Percentiles rank a stretch among this genome's conserved stretches.
These are phyloP conservation scores for Pichia sp. DNA, from an alignment of 1,139 yeast genomes.

Conservation along the genomic window DNA sequence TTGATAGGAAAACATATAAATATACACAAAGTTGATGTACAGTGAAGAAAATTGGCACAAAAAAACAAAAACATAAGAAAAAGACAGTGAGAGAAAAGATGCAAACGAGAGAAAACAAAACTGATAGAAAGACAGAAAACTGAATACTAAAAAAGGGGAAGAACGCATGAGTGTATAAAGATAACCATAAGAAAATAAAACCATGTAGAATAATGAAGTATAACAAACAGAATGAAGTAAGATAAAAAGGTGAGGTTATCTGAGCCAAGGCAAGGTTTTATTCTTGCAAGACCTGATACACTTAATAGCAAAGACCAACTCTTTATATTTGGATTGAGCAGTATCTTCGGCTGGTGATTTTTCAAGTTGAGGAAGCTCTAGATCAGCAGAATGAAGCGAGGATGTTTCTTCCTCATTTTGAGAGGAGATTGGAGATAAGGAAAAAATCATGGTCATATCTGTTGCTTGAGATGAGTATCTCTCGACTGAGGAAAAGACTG, in stretches of 20 bases:
- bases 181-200: neutral
- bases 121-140: neutral
- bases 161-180: neutral
- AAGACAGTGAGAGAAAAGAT: neutral
- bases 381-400: neutral
- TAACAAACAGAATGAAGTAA: neutral
- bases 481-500: slow-evolving; percentile 16
- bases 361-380: slow-evolving; percentile 5
- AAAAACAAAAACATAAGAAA: neutral
- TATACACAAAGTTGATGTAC: neutral
- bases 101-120: neutral
- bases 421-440: slow-evolving; percentile 14
- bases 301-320: slow-evolving; percentile 26
- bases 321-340: slow-evolving; percentile 21
- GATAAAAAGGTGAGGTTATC: too few species aligned
- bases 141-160: neutral
- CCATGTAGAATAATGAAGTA: neutral
- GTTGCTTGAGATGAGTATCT: slow-evolving; percentile 10
- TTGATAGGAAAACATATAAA: neutral
- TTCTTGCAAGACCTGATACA: slow-evolving; percentile 27
- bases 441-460: slow-evolving; percentile 8
- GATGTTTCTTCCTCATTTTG: slow-evolving; percentile 5
- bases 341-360: slow-evolving; percentile 3
- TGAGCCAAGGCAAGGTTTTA: slow-evolving; percentile 15
- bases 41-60: neutral